Conservation (phyloP, 257 asterid genomes). For the Salvia rosmarinus region DNA sequence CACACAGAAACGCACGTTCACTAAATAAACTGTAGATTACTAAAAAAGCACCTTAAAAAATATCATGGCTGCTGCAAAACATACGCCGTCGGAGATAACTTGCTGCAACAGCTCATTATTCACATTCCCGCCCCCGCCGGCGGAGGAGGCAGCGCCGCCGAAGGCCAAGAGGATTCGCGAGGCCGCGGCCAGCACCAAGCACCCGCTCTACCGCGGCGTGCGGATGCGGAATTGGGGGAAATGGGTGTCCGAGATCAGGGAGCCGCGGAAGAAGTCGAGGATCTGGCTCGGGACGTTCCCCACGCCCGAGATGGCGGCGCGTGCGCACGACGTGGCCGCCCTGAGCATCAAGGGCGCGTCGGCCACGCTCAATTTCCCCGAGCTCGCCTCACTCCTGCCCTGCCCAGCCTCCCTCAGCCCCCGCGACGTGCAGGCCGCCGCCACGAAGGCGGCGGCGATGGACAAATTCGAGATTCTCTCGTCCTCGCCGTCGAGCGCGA, state of each 20-base stretch:
- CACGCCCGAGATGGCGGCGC: constrained; percentile 88
- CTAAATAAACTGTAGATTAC: background rate
- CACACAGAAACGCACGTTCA: background rate
- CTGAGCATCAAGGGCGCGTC: constrained; percentile 72
- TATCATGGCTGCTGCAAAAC: background rate
- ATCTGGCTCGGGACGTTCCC: constrained; percentile 88
- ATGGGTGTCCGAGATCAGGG: constrained; percentile 90
- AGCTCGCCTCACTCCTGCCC: constrained; percentile 56
- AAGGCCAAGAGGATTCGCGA: constrained; percentile 54
- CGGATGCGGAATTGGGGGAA: constrained; percentile 93
- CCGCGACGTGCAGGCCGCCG: constrained; percentile 83
- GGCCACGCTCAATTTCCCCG: constrained; percentile 74
- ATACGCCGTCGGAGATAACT: background rate
- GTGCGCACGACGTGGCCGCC: constrained; percentile 94
- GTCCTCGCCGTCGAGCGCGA: constrained; percentile 28
- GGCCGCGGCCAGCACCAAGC: constrained; percentile 40
- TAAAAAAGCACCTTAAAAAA: background rate
- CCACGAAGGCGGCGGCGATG: constrained; percentile 90
- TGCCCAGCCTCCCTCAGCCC: constrained; percentile 70
- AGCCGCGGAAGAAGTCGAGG: constrained; percentile 82
- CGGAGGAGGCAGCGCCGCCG: constrained; percentile 14
- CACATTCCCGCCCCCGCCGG: constrained; percentile 23
- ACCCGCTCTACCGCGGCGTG: constrained; percentile 76
- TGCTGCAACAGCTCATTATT: background rate
- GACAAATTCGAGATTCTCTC: constrained; percentile 40